Base-by-base conservation (phyloP, 495 filamentous ascomycete species). In the Diplogelasinospora grovesii region DNA sequence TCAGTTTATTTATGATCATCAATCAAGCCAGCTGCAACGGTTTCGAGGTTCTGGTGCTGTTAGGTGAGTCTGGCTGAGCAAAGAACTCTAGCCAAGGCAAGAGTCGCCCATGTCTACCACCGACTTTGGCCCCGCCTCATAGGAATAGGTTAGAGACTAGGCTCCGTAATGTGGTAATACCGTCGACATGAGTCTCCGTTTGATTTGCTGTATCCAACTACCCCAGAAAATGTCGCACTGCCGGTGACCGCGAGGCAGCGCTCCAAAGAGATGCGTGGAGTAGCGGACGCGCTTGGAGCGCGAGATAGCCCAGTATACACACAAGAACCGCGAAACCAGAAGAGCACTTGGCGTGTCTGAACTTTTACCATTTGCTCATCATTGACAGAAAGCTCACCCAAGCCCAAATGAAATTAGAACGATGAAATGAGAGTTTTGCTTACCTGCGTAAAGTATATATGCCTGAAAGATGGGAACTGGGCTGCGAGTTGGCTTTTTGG, bases 331-430 rank as follows among this genome's bases (percentile, higher is more conserved):
- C 54, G 50, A 50, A 52, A 61, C 60, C 57, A 55, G 60, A 54
- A 49, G 52, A 50, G 50, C 48, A 13, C 19, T 29, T 32, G 40
- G 42, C 63, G n/a, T 65, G 68, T 79, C 72, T 48, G 71, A 72
- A 74, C 75, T 79, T 79, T 79, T 79, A 79, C 75, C 75, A 73
- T 49, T 56, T 51, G 58, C 44, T 75, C 75, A 79, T 79, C 75
- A 77, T 59, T 32, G 71, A 70, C 70, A 56, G 19, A 23, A 27
- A 22, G 21, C 7, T 23, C 8, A 13, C 13, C 18, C 37, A n/a
- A 39, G 18, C 32, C 0, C 8, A 26, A 23, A 27, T 14, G 16
- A 38, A 37, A 48, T 19, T n/a, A 28, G 21, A 22, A 50, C 15
- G 22, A 28, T 14, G 31, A 6, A 39, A 32, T 32, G 41, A 22